Percentiles rank a stretch among this genome's conserved stretches.
Conservation (phyloP, 2,329 filamentous ascomycete species). For the Hymenoscyphus occultus region DNA sequence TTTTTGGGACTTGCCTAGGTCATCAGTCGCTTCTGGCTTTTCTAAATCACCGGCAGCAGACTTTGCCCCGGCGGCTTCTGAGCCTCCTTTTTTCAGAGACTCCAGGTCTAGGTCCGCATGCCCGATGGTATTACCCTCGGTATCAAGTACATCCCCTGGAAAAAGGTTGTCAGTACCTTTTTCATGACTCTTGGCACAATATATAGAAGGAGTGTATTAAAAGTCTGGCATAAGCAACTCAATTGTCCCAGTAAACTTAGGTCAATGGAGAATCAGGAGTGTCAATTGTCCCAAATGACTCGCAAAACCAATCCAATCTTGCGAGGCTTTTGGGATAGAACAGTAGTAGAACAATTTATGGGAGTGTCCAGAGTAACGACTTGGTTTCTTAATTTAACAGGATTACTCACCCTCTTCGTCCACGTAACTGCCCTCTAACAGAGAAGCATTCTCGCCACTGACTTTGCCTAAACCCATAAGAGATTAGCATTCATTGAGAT, state of each 20-base stretch:
- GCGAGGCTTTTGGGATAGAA: too few relatives aligned
- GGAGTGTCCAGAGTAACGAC: too few relatives aligned
- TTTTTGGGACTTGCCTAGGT: neutral
- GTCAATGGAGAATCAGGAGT: too few relatives aligned
- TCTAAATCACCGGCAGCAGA: constrained; percentile 12
- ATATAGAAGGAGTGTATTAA: too few relatives aligned
- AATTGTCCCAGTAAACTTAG: too few relatives aligned
- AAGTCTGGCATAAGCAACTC: too few relatives aligned
- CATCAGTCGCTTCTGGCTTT: constrained; percentile 7
- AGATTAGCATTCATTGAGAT: too few relatives aligned
- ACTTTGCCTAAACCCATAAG: constrained; percentile 43
- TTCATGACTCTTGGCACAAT: too few relatives aligned
- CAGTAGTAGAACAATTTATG: too few relatives aligned
- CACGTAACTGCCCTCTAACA: constrained; percentile 49
- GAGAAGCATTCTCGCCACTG: constrained; percentile 61
- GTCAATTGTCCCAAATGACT: too few relatives aligned
- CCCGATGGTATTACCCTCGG: constrained; percentile 49
- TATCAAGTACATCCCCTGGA: constrained; percentile 50
- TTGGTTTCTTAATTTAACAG: neutral
- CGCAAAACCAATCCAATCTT: too few relatives aligned
- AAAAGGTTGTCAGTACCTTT: neutral
- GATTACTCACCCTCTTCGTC: constrained; percentile 44
- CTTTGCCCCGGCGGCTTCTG: constrained; percentile 14
- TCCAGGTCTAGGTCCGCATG: constrained; percentile 29
- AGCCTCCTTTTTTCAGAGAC: constrained; percentile 5